A percentile compares a stretch with the other conserved stretches of the same genome.
Conservation (phyloP, 805 yeast species). For the Candida adriatica region DNA sequence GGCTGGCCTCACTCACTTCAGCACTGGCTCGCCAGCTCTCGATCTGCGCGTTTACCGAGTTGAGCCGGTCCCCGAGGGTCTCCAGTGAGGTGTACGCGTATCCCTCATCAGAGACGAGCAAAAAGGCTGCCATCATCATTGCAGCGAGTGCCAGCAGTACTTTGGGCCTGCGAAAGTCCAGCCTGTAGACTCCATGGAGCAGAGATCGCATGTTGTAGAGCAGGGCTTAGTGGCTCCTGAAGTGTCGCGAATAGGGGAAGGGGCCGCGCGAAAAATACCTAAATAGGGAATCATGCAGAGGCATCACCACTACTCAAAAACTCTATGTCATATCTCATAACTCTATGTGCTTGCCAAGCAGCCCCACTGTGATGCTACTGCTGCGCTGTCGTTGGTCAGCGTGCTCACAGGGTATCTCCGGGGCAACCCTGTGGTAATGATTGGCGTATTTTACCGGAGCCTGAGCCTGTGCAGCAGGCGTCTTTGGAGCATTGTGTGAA, state of each 20-base stretch:
- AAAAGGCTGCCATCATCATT: neutral
- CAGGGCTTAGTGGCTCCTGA: too few relatives aligned
- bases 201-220: too few relatives aligned
- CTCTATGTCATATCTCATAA: too few relatives aligned
- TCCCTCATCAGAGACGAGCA: conserved; percentile 1
- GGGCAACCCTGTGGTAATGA: conserved; percentile 32
- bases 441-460: conserved; percentile 26
- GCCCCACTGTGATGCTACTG: conserved; percentile 23
- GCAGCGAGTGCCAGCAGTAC: too few relatives aligned
- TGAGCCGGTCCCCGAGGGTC: conserved; percentile 8
- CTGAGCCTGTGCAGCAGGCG: conserved; percentile 24
- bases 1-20: conserved; percentile 3
- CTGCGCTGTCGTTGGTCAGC: conserved; percentile 13
- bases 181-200: too few relatives aligned
- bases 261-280: too few relatives aligned
- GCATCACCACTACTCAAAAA: too few relatives aligned
- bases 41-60: conserved; percentile 7
- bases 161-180: too few relatives aligned
- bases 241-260: too few relatives aligned
- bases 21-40: conserved; percentile 10
- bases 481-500: conserved; percentile 27
- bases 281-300: too few relatives aligned
- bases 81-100: conserved; percentile 11
- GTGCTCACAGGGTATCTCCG: conserved; percentile 1
- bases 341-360: conserved; percentile 1